Conservation (phyloP, 495 filamentous ascomycete genomes). For the Daldinia childiae region DNA sequence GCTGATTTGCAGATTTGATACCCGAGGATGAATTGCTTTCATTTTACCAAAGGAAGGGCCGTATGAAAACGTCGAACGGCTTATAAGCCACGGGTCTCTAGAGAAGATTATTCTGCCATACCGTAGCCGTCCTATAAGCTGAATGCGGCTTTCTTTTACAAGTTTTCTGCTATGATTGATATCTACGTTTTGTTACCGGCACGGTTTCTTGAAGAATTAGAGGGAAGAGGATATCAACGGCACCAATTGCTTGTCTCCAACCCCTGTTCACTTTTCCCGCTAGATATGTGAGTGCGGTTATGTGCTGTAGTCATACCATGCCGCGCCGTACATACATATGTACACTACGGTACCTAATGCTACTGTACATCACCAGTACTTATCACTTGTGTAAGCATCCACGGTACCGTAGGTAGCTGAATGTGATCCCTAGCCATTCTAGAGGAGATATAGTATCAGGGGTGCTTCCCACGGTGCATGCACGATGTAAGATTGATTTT, state of each 20-base stretch:
- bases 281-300: conserved; percentile 46
- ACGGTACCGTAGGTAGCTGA: conserved; percentile 22
- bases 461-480: conserved; percentile 46
- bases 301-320: conserved; percentile 45
- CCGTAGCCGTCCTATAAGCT: background rate
- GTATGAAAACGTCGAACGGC: conserved; percentile 2
- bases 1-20: conserved; percentile 22
- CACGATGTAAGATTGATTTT: conserved; percentile 52
- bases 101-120: conserved; percentile 1
- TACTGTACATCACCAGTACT: conserved; percentile 34
- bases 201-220: conserved; percentile 30
- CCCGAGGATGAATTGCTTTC: conserved; percentile 22
- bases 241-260: conserved; percentile 28
- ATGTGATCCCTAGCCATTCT: conserved; percentile 28
- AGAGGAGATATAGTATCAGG: conserved; percentile 39
- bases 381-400: conserved; percentile 25
- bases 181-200: conserved; percentile 6
- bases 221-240: conserved; percentile 26
- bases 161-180: conserved; percentile 31
- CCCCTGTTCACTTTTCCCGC: conserved; percentile 38
- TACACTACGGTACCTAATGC: conserved; percentile 33
- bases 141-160: conserved; percentile 25
- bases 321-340: conserved; percentile 42
- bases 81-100: conserved; percentile 1
- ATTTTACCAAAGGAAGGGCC: conserved; percentile 21